phyloP scores from a whole-genome alignment of 768 basidiomycete genomes.

The Serendipita indica region DNA sequence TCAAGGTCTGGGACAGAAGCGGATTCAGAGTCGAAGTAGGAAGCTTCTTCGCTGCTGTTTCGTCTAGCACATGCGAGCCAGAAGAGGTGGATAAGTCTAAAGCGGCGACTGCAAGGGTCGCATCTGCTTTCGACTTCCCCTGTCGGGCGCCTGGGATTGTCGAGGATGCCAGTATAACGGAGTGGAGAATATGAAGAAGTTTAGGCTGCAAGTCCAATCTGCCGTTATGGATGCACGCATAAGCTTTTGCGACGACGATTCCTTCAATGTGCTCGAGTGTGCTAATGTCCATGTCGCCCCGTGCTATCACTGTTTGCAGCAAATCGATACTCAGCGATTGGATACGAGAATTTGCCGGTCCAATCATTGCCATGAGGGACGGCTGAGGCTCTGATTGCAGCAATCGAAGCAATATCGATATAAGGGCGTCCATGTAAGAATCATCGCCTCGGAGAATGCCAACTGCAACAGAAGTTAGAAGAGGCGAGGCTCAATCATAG shows the following conservation, averaged over 20 bases:
- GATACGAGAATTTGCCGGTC: constrained; percentile 42
- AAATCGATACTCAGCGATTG: constrained; percentile 70
- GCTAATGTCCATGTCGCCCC: constrained; percentile 58
- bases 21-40: constrained; percentile 41
- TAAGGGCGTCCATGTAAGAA: constrained; percentile 62
- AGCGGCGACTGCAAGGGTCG: constrained; percentile 21
- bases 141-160: not conserved
- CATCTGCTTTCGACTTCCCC: constrained; percentile 9
- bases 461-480: constrained; percentile 17
- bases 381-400: constrained; percentile 63
- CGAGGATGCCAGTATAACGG: constrained; percentile 55
- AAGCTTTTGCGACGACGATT: constrained; percentile 60
- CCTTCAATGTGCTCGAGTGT: constrained; percentile 53
- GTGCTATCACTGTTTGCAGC: constrained; percentile 64
- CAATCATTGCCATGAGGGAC: constrained; percentile 35
- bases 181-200: constrained; percentile 79
- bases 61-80: not conserved
- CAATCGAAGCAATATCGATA: constrained; percentile 65
- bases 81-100: not conserved
- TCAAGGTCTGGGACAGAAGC: constrained; percentile 58
- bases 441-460: constrained; percentile 36
- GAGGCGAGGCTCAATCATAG: not conserved
- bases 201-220: constrained; percentile 85
- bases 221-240: constrained; percentile 48
- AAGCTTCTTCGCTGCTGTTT: constrained; percentile 10